Base-by-base conservation (phyloP, 306 rosid genomes). In the Fragaria iinumae region DNA sequence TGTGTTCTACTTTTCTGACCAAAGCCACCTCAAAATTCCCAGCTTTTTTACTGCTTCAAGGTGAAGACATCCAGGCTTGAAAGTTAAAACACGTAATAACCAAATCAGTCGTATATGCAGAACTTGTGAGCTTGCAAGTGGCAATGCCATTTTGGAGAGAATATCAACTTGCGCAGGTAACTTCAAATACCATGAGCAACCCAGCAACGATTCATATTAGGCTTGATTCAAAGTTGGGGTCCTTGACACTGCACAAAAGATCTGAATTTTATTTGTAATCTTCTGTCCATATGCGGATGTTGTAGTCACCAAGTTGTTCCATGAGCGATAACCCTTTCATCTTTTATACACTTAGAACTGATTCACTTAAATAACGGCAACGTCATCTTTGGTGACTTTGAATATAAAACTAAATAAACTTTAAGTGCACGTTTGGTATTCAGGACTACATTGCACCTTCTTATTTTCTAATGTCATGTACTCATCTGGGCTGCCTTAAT, bases 41-140 rank as follows among this genome's bases (percentile, higher is more conserved):
- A n/a, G 0, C 72, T 43, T 41, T n/a, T 41, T 67, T 41, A 41
- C 72, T n/a, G 52, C 72, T 67, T 67, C 71, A 67, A 18, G 71
- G 32, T 65, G 45, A 65, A 67, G 49, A 41, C 25, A 39, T 67
- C 71, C 71, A 41, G 71, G 8, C 41, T 41, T 36, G 36, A 32
- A 32, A 32, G 36, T 32, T 32, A 36, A 23, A 36, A 65, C 69
- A 65, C 47, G 47, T 39, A 67, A 39, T 67, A 39, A n/a, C 71
- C 50, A 67, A 11, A 41, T 20, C 27, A n/a, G 71, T 20, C 17
- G 11, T 20, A 17, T 38, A 34, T 36, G 39, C 45, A 41, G 7
- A 9, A 41, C 50, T 41, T n/a, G 8, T 41, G 48, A 25, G 50
- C 34, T 39, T 41, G 50, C 70, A 62, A 62, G 41, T 38, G 11